Base-by-base conservation (phyloP, 2,329 filamentous ascomycete species). In the Blumeriella jaapii region DNA sequence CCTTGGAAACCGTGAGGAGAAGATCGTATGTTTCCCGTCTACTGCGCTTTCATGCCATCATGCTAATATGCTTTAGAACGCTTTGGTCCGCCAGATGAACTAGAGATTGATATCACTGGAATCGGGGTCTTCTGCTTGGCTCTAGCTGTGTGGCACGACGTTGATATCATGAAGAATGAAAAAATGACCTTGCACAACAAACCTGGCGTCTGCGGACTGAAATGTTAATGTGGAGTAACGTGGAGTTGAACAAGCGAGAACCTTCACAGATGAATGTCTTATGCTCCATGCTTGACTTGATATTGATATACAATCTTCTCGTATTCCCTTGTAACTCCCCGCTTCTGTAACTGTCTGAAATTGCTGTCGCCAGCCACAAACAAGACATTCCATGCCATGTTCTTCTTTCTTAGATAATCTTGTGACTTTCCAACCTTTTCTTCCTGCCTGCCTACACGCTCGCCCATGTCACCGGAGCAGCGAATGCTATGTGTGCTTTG, bases 11-110 rank as follows among this genome's bases (percentile, higher is more conserved):
- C 82, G 91, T 54, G 91, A 98, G 74, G 87, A 96, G 11, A 27
- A 27, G 11, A 27, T 27, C 25, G 59, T 79, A 52, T n/a, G 32
- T 38, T 17, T 28, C 12, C 3, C 12, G 9, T 5, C 14, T 6
- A 8, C 28, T 30, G 9, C 4, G 7, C 28, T 7, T n/a, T 15
- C 18, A 7, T 7, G 11, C 6, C 6, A 23, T 7, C 20, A 23
- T 14, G 3, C 10, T 20, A 14, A 23, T 22, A 23, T 8, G 14
- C 3, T 6, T 6, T n/a, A 16, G 16, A 34, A 96, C 68, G 72
- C 67, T 58, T 77, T 96, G 61, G 82, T 98, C 71, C 78, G 84
- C 67, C 85, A 93, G 72, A 96, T 96, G 91, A 96, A 96, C 78
- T 98, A 93, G 34, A 39, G 27, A n/a, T 36, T 34, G 24, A 28